Evolutionary conservation across 768 basidiomycete genomes (phyloP), one percentile per base, ranked within the genome.

Genomic region (Serpula lacrymans): DNA sequence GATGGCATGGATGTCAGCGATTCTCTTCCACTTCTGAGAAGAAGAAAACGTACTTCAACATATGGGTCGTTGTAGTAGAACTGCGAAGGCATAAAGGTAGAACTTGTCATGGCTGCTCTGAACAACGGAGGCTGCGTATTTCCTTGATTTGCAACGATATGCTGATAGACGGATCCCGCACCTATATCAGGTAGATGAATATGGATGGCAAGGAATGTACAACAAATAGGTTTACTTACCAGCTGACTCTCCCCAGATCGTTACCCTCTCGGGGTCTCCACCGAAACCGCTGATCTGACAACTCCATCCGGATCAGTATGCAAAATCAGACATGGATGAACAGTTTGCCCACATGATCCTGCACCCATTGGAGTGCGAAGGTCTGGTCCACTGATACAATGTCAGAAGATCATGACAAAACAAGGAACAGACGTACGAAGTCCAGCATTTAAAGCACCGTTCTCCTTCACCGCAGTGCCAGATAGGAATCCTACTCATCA

Each of bases 211-310:
- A 21, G 22, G 17, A 32, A n/a, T 3, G 31, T 25, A 7, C 7
- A 33, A n/a, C n/a, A n/a, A n/a, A n/a, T n/a, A n/a, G n/a, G n/a
- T n/a, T n/a, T 8, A 11, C 31, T 23, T 37, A 58, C 70, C 70
- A 31, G 69, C 65, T 6, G 68, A 69, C 50, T 69, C 53, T 1
- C 70, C 72, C 69, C 68, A 71, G 8, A 74, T 67, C 2, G 68
- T 61, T 18, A 71, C 70, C 42, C 53, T 50, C 1, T 32, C 12
- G 2, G 68, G 68, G 41, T 71, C 65, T 2, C 71, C 71, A 1
- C 68, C 66, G 37, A 72, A 73, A 43, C 63, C 55, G 11, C 34
- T 40, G 34, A 70, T 68, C 69, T 71, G 49, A 14, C 25, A 39
- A 25, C 39, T 21, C n/a, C n/a, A n/a, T 22, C 14, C 38, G 26